A percentile compares a stretch with the other conserved stretches of the same genome.
phyloP scores from a whole-genome alignment of 257 asterid genomes.

The Plantago major region DNA sequence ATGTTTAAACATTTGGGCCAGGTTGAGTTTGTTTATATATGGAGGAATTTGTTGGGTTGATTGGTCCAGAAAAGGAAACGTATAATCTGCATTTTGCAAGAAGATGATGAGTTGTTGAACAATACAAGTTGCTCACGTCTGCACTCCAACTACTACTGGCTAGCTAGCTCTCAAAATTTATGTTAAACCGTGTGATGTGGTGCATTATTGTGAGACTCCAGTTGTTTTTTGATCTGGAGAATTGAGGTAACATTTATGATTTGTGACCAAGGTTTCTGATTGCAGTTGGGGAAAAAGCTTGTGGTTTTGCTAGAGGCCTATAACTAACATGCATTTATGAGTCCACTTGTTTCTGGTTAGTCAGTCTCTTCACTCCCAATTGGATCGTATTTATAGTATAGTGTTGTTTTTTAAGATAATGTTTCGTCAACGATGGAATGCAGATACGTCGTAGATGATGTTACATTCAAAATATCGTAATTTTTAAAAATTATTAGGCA shows the following conservation, averaged over 20 bases:
- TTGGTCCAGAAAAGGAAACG: conserved; percentile 14
- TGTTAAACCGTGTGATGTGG: conserved; percentile 7
- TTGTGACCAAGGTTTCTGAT: not conserved
- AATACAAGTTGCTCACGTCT: conserved; percentile 6
- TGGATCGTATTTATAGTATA: too few relatives aligned
- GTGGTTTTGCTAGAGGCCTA: not conserved
- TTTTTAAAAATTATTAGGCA: too few relatives aligned
- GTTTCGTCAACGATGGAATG: too few relatives aligned
- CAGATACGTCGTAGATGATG: too few relatives aligned
- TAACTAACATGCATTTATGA: not conserved
- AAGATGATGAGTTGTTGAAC: conserved; percentile 34
- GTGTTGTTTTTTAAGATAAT: too few relatives aligned
- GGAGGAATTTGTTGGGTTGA: conserved; percentile 3
- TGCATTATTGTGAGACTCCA: too few relatives aligned
- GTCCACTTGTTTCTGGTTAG: too few relatives aligned
- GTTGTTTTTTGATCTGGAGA: not conserved
- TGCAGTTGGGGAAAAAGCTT: conserved; percentile 12
- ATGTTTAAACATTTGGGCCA: not conserved
- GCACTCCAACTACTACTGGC: conserved; percentile 23
- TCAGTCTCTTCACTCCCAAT: too few relatives aligned
- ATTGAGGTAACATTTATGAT: not conserved
- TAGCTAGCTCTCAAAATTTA: not conserved
- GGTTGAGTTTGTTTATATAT: not conserved
- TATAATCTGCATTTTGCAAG: conserved; percentile 1
- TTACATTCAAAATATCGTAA: too few relatives aligned